Evolutionary conservation across 78 protist genomes (phyloP).

Genomic region (Dictyostelium intermedium): DNA sequence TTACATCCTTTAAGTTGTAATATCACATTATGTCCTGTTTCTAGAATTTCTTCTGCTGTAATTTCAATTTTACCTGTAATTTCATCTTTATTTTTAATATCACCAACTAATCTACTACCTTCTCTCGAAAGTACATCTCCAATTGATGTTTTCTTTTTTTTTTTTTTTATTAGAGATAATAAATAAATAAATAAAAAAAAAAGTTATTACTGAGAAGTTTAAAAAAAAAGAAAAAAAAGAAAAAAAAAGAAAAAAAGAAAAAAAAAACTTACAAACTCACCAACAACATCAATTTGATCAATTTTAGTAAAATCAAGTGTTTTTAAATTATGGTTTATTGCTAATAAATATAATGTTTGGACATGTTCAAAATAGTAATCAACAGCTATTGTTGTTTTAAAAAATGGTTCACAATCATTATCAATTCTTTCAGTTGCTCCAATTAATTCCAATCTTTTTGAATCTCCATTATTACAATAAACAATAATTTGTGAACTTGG

Average conservation of each 20-base stretch:
- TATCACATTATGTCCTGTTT: background rate
- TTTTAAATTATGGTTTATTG: background rate
- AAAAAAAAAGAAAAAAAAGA: background rate
- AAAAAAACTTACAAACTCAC: background rate
- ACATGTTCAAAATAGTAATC: slow-evolving; percentile 15
- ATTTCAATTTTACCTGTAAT: slow-evolving; percentile 26
- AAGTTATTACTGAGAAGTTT: no score
- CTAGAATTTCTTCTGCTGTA: slow-evolving; percentile 1
- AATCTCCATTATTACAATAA: background rate
- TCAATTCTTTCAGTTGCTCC: slow-evolving; percentile 41
- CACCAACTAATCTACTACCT: no score
- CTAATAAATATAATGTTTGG: slow-evolving; percentile 2
- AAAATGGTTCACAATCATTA: slow-evolving; percentile 3
- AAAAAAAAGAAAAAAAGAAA: background rate
- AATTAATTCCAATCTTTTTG: background rate
- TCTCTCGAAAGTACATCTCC: background rate
- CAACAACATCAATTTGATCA: background rate
- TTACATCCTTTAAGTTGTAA: background rate
- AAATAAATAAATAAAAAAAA: background rate
- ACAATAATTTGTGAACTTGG: slow-evolving; percentile 30
- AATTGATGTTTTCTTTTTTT: background rate
- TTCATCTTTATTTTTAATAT: background rate
- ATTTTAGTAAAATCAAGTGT: no score
- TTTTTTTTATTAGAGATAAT: background rate
- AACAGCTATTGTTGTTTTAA: background rate